A percentile compares a stretch with the other conserved stretches of the same genome.
phyloP scores from a whole-genome alignment of 345 rosid species.

The Linum usitatissimum region DNA sequence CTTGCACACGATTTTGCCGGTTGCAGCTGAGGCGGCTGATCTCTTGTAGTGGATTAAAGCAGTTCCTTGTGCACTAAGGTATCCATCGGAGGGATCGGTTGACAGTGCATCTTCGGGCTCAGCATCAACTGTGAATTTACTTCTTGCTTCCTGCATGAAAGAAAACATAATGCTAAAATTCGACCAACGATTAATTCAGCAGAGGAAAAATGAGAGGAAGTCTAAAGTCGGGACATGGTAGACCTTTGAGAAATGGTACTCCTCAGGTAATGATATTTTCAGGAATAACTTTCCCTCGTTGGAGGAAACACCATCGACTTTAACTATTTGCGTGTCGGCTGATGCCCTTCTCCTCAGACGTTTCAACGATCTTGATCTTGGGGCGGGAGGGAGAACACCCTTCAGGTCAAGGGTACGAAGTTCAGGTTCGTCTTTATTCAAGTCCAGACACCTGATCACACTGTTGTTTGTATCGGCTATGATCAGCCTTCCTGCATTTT shows the following conservation, averaged over 20 bases:
- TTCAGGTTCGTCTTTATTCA: slow-evolving; percentile 41
- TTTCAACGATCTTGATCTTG: slow-evolving; percentile 50
- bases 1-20: slow-evolving; percentile 74
- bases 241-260: slow-evolving; percentile 88
- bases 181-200: background rate
- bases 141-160: slow-evolving; percentile 58
- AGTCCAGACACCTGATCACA: slow-evolving; percentile 56
- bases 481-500: slow-evolving; percentile 52
- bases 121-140: slow-evolving; percentile 56
- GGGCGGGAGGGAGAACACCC: slow-evolving; percentile 65
- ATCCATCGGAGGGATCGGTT: slow-evolving; percentile 56
- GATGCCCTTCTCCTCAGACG: slow-evolving; percentile 64
- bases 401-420: slow-evolving; percentile 69
- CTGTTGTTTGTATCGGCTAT: slow-evolving; percentile 92
- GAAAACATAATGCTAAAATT: background rate
- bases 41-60: slow-evolving; percentile 48
- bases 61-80: slow-evolving; percentile 61
- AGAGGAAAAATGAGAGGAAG: background rate
- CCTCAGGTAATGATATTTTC: slow-evolving; percentile 61
- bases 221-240: background rate
- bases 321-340: slow-evolving; percentile 50
- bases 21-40: slow-evolving; percentile 40
- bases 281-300: slow-evolving; percentile 49
- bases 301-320: slow-evolving; percentile 47
- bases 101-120: slow-evolving; percentile 59